phyloP scores from a whole-genome alignment of 176 grass and related monocot genomes.

The Musa acuminata region DNA sequence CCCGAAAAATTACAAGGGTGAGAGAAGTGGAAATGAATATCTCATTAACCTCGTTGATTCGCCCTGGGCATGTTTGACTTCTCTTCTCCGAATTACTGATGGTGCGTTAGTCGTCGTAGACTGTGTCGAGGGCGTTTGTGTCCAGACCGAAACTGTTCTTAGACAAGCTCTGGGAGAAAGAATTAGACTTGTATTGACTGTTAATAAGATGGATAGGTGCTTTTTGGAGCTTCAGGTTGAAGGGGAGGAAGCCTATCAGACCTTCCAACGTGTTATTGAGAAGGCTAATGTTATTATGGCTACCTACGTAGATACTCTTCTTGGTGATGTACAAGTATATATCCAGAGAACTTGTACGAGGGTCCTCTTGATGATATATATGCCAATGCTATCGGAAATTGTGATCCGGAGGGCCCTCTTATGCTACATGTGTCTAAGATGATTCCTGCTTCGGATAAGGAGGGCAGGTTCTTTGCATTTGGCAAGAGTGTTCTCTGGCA shows the following conservation, averaged over 20 bases:
- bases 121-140: slow-evolving; percentile 8
- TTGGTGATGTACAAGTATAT: slow-evolving; percentile 9
- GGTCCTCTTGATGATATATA: neutral
- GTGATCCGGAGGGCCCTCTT: neutral
- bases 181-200: neutral
- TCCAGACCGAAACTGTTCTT: slow-evolving; percentile 11
- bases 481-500: slow-evolving; percentile 3
- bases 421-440: slow-evolving; percentile 1
- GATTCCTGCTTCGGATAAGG: slow-evolving; percentile 2
- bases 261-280: slow-evolving; percentile 14
- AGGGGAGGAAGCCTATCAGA: slow-evolving; percentile 17
- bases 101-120: slow-evolving; percentile 5
- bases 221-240: slow-evolving; percentile 21
- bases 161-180: slow-evolving; percentile 8
- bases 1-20: neutral
- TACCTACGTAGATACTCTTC: neutral
- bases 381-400: slow-evolving; percentile 5
- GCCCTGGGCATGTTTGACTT: slow-evolving; percentile 10
- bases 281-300: slow-evolving; percentile 18
- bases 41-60: slow-evolving; percentile 15
- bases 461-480: neutral
- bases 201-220: slow-evolving; percentile 17
- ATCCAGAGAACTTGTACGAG: slow-evolving; percentile 7
- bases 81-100: slow-evolving; percentile 14
- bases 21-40: slow-evolving; percentile 11